A percentile compares a stretch with the other conserved stretches of the same genome.
These are phyloP conservation scores for Akebia trifoliata DNA, from an alignment of 164 flowering plant species.

Conservation along the genomic window DNA sequence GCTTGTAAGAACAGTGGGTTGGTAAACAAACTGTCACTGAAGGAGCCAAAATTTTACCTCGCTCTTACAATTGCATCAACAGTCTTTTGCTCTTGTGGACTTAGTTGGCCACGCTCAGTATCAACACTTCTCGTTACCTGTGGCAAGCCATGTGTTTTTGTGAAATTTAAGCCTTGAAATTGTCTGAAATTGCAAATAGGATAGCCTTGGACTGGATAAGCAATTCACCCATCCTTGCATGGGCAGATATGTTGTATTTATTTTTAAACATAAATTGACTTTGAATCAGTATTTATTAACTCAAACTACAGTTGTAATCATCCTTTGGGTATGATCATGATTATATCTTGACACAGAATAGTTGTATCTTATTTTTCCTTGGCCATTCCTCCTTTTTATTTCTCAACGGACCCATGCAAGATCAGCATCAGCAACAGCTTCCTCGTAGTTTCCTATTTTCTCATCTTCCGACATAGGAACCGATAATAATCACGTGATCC, in stretches of 20 bases:
- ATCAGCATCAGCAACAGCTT: not conserved
- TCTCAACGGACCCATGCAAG: no score
- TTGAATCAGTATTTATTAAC: no score
- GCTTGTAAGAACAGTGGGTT: slow-evolving; percentile 3
- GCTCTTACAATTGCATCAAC: slow-evolving; percentile 49
- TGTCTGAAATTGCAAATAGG: slow-evolving; percentile 5
- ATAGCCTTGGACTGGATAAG: not conserved
- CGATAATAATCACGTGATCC: not conserved
- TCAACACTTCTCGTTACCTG: slow-evolving; percentile 87
- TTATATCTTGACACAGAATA: no score
- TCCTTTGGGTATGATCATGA: no score
- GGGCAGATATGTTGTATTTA: not conserved
- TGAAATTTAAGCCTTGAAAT: not conserved
- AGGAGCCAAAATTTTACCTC: slow-evolving; percentile 22
- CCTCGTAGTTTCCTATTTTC: not conserved
- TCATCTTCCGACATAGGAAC: not conserved
- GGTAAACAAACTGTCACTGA: not conserved
- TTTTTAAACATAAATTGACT: no score
- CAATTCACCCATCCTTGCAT: not conserved
- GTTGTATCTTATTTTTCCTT: no score
- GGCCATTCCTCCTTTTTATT: no score
- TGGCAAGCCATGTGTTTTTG: not conserved
- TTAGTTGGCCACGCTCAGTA: slow-evolving; percentile 58
- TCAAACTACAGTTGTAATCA: no score
- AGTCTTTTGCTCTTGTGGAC: slow-evolving; percentile 71